These are phyloP conservation scores for Penicillium sp. DNA, from an alignment of 2,329 filamentous ascomycete species.

Conservation along the genomic window DNA sequence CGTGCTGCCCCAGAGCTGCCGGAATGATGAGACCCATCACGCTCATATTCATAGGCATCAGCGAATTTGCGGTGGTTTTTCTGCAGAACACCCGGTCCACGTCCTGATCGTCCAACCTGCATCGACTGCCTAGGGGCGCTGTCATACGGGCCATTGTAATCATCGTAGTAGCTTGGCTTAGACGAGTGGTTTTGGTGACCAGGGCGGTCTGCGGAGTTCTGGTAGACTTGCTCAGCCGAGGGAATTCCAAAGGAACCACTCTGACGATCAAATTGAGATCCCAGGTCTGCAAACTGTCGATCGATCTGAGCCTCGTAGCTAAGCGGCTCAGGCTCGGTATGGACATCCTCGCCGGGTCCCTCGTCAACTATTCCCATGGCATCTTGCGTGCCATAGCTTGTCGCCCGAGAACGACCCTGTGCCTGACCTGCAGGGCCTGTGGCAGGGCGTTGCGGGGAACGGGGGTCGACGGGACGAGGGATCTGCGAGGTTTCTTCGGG, in stretches of 20 bases:
- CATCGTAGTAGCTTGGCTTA: constrained; percentile 46
- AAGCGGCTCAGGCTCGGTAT: constrained; percentile 27
- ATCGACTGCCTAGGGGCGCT: constrained; percentile 43
- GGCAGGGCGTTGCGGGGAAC: constrained; percentile 33
- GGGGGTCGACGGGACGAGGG: constrained; percentile 36
- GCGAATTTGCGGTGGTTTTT: constrained; percentile 84
- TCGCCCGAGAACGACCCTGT: constrained; percentile 24
- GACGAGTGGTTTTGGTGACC: constrained; percentile 33
- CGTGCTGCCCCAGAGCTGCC: constrained; percentile 85
- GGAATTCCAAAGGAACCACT: constrained; percentile 27
- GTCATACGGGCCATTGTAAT: constrained; percentile 45
- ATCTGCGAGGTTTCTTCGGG: constrained; percentile 42
- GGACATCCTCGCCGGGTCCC: constrained; percentile 28
- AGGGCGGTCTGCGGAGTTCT: constrained; percentile 31
- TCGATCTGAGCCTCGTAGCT: constrained; percentile 44
- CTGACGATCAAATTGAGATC: constrained; percentile 32
- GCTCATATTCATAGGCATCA: constrained; percentile 79
- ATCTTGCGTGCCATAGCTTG: constrained; percentile 35
- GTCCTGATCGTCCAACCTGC: constrained; percentile 37
- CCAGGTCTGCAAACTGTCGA: constrained; percentile 43
- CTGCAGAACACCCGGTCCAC: constrained; percentile 62
- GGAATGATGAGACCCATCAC: constrained; percentile 59
- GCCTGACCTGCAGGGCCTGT: constrained; percentile 30
- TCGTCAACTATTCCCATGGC: constrained; percentile 29
- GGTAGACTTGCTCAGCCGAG: constrained; percentile 33